Conservation (phyloP, 1,284 basidiomycete genomes). For the Tilletia setariae region DNA sequence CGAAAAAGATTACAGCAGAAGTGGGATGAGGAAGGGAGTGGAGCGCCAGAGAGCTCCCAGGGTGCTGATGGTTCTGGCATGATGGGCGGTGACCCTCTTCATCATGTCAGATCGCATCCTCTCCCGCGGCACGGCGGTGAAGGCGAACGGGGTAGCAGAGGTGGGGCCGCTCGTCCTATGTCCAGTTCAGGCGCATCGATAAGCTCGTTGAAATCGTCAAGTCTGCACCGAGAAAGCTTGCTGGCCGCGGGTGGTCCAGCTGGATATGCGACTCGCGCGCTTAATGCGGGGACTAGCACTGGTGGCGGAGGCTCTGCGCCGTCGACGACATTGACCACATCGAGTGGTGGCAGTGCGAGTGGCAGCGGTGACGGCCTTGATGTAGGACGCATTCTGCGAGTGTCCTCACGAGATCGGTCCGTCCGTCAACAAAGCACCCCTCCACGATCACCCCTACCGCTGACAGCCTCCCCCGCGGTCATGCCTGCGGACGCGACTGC, state of each 20-base stretch:
- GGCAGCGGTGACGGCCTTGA: not conserved
- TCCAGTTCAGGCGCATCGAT: slow-evolving; percentile 12
- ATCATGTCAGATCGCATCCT: too few relatives aligned
- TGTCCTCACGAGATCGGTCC: too few relatives aligned
- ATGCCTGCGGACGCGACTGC: not conserved
- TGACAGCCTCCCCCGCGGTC: not conserved
- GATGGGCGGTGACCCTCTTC: not conserved
- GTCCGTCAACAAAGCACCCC: too few relatives aligned
- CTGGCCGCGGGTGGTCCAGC: not conserved
- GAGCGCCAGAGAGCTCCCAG: not conserved
- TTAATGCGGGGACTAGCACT: too few relatives aligned
- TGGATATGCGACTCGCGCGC: too few relatives aligned
- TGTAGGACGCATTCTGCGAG: not conserved
- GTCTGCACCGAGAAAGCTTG: not conserved
- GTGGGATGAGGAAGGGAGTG: slow-evolving; percentile 44
- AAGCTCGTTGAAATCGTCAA: not conserved
- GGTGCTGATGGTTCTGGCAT: not conserved
- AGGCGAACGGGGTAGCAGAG: not conserved
- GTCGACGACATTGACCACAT: not conserved
- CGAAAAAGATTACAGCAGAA: slow-evolving; percentile 40
- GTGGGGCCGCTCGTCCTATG: not conserved
- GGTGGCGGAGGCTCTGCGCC: not conserved
- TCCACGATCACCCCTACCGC: not conserved
- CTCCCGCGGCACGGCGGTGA: not conserved
- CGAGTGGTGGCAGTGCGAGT: not conserved